phyloP scores from a whole-genome alignment of 2,329 filamentous ascomycete species.

The Xylaria multiplex region DNA sequence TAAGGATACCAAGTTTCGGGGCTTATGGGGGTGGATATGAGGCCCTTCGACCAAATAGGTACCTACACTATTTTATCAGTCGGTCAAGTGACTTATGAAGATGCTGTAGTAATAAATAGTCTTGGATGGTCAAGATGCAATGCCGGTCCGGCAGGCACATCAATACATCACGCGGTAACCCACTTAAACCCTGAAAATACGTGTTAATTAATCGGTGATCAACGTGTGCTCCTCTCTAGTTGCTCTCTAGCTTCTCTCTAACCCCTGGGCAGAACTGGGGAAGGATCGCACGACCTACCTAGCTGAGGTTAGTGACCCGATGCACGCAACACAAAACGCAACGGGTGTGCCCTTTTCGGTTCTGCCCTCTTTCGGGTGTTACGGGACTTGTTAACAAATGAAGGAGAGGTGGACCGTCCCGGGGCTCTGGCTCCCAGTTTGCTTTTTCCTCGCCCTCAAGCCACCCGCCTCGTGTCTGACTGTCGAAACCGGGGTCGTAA shows the following conservation, averaged over 20 bases:
- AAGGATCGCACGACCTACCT: conserved; percentile 43
- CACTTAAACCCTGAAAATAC: conserved; percentile 31
- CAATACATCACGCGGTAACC: conserved; percentile 33
- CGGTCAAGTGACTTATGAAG: conserved; percentile 32
- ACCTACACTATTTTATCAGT: conserved; percentile 18
- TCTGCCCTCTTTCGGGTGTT: conserved; percentile 40
- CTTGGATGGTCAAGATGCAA: conserved; percentile 16
- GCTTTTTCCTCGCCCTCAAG: conserved; percentile 40
- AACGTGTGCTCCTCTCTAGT: conserved; percentile 18
- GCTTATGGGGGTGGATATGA: conserved; percentile 27
- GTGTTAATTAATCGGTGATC: conserved; percentile 33
- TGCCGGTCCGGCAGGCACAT: conserved; percentile 33
- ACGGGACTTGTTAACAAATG: conserved; percentile 45
- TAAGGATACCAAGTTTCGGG: conserved; percentile 21
- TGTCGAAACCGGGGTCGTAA: conserved; percentile 33
- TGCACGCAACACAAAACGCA: conserved; percentile 46
- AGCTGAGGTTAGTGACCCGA: conserved; percentile 43
- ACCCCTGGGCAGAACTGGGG: conserved; percentile 34
- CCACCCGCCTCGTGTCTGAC: conserved; percentile 36
- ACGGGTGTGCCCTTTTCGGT: conserved; percentile 43
- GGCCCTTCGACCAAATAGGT: conserved; percentile 14
- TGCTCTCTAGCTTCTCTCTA: conserved; percentile 1
- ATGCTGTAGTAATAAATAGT: conserved; percentile 20
- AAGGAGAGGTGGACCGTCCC: conserved; percentile 40
- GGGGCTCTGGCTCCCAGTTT: conserved; percentile 38